Evolutionary conservation across 23 red algal genomes (phyloP).

Genomic region (Chondrus crispus): DNA sequence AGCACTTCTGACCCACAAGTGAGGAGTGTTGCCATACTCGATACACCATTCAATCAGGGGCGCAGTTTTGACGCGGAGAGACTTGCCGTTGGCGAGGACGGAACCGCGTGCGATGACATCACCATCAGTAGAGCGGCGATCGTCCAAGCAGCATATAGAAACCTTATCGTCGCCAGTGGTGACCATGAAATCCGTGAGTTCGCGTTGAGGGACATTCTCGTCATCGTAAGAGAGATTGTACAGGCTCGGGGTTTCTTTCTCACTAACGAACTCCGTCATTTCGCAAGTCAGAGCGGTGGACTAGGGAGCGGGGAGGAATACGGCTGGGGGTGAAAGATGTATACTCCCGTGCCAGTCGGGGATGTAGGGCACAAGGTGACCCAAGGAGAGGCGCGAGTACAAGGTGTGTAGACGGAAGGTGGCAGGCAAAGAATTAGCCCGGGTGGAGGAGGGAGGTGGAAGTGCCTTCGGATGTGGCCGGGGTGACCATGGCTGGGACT

Average conservation of each 20-base stretch:
- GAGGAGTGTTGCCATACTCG: conserved; percentile 54
- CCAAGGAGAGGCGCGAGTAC: no score
- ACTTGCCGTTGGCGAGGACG: background rate
- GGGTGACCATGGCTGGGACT: no score
- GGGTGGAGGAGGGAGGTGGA: no score
- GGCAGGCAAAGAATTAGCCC: no score
- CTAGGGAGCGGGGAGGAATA: background rate
- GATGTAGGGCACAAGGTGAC: no score
- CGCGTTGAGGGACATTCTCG: conserved; percentile 57
- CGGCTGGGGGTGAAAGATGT: background rate
- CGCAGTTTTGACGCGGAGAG: conserved; percentile 31
- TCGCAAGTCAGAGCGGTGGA: background rate
- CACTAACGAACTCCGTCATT: conserved; percentile 37
- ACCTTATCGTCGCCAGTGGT: conserved; percentile 50
- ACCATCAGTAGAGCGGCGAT: background rate
- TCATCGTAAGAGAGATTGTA: conserved; percentile 49
- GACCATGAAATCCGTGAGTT: conserved; percentile 64
- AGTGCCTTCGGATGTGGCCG: no score
- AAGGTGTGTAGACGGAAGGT: no score
- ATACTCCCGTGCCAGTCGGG: no score
- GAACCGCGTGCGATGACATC: conserved; percentile 39
- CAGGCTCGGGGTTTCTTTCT: conserved; percentile 20
- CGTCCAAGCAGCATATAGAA: conserved; percentile 53
- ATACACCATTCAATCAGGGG: conserved; percentile 80
- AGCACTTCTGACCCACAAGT: conserved; percentile 49